Conservation (phyloP, 73 alveolate species). For the Blepharisma stoltei region DNA sequence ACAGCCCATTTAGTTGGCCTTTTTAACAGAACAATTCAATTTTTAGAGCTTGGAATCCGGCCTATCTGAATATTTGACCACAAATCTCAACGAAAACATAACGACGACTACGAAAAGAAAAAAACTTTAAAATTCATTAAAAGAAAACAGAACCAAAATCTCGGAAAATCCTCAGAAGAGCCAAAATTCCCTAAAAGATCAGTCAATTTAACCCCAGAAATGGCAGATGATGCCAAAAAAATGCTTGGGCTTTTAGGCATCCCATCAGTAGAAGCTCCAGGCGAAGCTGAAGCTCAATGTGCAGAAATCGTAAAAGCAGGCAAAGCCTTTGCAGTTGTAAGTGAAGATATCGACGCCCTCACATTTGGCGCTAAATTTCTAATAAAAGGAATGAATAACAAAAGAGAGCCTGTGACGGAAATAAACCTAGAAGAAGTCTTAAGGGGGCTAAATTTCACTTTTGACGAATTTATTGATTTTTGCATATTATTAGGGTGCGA, state of each 20-base stretch:
- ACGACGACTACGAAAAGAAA: conserved; percentile 48
- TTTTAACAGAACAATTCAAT: conserved; percentile 53
- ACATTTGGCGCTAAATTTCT: conserved; percentile 77
- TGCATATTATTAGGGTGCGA: conserved; percentile 91
- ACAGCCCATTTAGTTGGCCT: conserved; percentile 81
- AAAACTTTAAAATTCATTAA: conserved; percentile 6
- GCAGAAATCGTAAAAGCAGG: conserved; percentile 68
- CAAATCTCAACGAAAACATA: conserved; percentile 54
- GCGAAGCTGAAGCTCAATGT: conserved; percentile 93
- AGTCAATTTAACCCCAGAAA: conserved; percentile 70
- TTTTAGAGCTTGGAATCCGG: conserved; percentile 67
- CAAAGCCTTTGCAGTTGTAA: conserved; percentile 69
- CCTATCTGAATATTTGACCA: conserved; percentile 86
- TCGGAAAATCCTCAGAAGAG: conserved; percentile 78
- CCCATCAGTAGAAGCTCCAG: conserved; percentile 83
- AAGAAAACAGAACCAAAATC: conserved; percentile 44
- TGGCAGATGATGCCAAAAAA: conserved; percentile 88
- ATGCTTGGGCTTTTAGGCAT: conserved; percentile 71
- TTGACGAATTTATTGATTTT: conserved; percentile 83
- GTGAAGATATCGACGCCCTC: conserved; percentile 93
- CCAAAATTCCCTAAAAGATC: conserved; percentile 83
- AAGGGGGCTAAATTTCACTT: conserved; percentile 64
- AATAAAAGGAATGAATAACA: conserved; percentile 79
- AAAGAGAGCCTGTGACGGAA: conserved; percentile 78
- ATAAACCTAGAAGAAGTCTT: conserved; percentile 66